Evolutionary conservation across 495 filamentous ascomycete genomes (phyloP).

Genomic region (Hyaloscypha hepaticicola): DNA sequence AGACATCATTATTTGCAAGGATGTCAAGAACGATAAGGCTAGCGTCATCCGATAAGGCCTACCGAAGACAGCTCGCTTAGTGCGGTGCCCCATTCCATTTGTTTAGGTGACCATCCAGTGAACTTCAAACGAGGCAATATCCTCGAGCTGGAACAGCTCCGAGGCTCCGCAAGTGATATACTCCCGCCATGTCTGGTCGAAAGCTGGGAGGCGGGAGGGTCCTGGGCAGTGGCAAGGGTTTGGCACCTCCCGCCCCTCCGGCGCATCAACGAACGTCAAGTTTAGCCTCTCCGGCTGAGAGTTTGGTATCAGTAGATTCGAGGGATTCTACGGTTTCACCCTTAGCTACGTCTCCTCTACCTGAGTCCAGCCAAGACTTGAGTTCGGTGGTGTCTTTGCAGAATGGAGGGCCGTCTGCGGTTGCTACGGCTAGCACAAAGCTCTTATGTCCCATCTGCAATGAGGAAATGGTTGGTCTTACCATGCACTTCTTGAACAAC

Average conservation of each 20-base stretch:
- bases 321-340: slow-evolving; percentile 31
- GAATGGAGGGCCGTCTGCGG: slow-evolving; percentile 43
- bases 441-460: slow-evolving; percentile 93
- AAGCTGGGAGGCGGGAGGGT: slow-evolving; percentile 88
- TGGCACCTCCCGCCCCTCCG: slow-evolving; percentile 58
- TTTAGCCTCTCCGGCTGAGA: slow-evolving; percentile 48
- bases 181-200: slow-evolving; percentile 66
- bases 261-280: slow-evolving; percentile 39
- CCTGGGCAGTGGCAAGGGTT: slow-evolving; percentile 75
- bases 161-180: slow-evolving; percentile 7
- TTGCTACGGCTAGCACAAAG: slow-evolving; percentile 43
- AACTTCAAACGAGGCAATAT: slow-evolving; percentile 6
- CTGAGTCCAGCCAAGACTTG: slow-evolving; percentile 30
- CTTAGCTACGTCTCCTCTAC: slow-evolving; percentile 28
- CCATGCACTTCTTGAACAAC: slow-evolving; percentile 15
- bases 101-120: background rate
- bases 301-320: slow-evolving; percentile 41
- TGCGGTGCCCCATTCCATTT: slow-evolving; percentile 4
- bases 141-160: slow-evolving; percentile 24
- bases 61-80: background rate
- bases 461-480: slow-evolving; percentile 76
- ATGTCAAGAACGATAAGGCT: slow-evolving; percentile 10
- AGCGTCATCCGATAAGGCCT: slow-evolving; percentile 21
- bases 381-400: slow-evolving; percentile 34
- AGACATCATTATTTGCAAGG: background rate